Percentiles rank a stretch among this genome's conserved stretches.
Evolutionary conservation across 2,329 filamentous ascomycete genomes (phyloP).

Genomic region (Camillea tinctor): DNA sequence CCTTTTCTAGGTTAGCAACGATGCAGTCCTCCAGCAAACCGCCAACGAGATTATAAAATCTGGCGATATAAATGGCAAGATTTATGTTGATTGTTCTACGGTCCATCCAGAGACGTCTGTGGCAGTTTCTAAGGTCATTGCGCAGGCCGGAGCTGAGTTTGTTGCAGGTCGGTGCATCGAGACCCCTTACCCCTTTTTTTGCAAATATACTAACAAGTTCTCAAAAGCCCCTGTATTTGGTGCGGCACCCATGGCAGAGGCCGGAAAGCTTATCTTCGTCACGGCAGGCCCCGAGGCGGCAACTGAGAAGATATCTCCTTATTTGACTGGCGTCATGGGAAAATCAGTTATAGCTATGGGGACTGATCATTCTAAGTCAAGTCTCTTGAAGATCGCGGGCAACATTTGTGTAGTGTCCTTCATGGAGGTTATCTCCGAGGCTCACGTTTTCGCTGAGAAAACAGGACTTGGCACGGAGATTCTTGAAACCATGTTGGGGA

Average conservation of each 20-base stretch:
- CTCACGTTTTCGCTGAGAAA: slow-evolving; percentile 45
- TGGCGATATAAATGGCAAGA: slow-evolving; percentile 28
- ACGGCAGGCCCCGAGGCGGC: slow-evolving; percentile 38
- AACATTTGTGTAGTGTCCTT: slow-evolving; percentile 29
- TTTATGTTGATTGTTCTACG: slow-evolving; percentile 32
- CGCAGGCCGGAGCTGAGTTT: slow-evolving; percentile 33
- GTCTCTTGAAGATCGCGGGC: slow-evolving; percentile 44
- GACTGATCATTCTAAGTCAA: slow-evolving; percentile 41
- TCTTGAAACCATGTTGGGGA: slow-evolving; percentile 42
- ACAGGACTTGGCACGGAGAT: slow-evolving; percentile 40
- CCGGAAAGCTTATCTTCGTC: slow-evolving; percentile 41
- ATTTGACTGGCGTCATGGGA: slow-evolving; percentile 44
- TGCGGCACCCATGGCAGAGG: slow-evolving; percentile 40
- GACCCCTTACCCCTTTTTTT: too few species aligned
- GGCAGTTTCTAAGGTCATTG: slow-evolving; percentile 24
- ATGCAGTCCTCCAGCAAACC: slow-evolving; percentile 32
- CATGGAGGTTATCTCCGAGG: slow-evolving; percentile 45
- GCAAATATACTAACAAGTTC: slow-evolving; percentile 1
- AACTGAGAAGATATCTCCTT: slow-evolving; percentile 35
- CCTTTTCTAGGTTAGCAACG: slow-evolving; percentile 31
- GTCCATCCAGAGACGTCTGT: slow-evolving; percentile 35
- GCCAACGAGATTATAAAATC: slow-evolving; percentile 17
- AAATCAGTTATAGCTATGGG: slow-evolving; percentile 40
- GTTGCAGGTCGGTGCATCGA: slow-evolving; percentile 2
- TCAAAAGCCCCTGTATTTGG: slow-evolving; percentile 42